Evolutionary conservation across 306 rosid species (phyloP), one percentile per base, ranked within the genome.

Genomic region (Herpetospermum pedunculosum): DNA sequence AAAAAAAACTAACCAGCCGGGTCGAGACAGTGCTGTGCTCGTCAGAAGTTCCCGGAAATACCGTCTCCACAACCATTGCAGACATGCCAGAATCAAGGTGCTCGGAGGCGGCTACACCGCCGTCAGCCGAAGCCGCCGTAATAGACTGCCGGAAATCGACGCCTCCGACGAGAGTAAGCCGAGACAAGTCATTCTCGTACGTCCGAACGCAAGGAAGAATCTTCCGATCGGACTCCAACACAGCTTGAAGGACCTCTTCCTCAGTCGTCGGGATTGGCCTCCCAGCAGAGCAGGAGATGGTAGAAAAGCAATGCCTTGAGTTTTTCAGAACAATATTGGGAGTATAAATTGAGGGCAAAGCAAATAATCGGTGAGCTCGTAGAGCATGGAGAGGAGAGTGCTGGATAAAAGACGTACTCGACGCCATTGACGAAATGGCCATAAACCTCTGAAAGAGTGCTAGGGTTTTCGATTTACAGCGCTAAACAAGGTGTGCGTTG

Each of bases 41-140:
- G 28, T 79, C 85, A 8, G 92, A 82, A 58, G 83, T 78, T 34
- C 88, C 94, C 15, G 96, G 98, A 64, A 81, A 85, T 3, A 91
- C 71, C 25, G 97, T 93, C 85, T 93, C 97, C 16, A 93, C 92
- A 32, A 93, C 98, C 97, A 91, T 91, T 55, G 97, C 96, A 4
- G 87, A 80, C 73, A 85, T 25, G 18, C 87, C 92, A 3, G 86
- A 83, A 44, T 80, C 79, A 23, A 93, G 53, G 40, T 93, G 97
- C 78, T 93, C 98, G 6, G 77, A 74, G 69, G 98, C 98, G 3
- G 89, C 89, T 34, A 85, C 79, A 4, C 98, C 98, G 6, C 98
- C 94, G 48, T 93, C 98, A 63, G 98, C 90, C 0, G 97, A 96
- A 15, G 94, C 96, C 4, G 97, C 98, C 6, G 97, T 91, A 21